Conservation (phyloP, 345 rosid species). For the thale cress (Arabidopsis thaliana) region TAIR10.1 NC_003076.8:42001-42500, state of each 20-base stretch:
- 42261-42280: slow-evolving; percentile 62
- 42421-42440: slow-evolving; percentile 70
- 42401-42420: slow-evolving; percentile 70
- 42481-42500: slow-evolving; percentile 66
- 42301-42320: slow-evolving; percentile 72
- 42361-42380: slow-evolving; percentile 71
- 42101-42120: slow-evolving; percentile 44
- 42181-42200: slow-evolving; percentile 72
- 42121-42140: slow-evolving; percentile 84
- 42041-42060: not conserved
- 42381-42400: slow-evolving; percentile 67
- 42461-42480: slow-evolving; percentile 61
- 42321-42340: slow-evolving; percentile 70
- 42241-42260: slow-evolving; percentile 74
- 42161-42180: slow-evolving; percentile 79
- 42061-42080: not conserved
- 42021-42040: not conserved
- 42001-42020: not conserved
- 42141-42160: slow-evolving; percentile 81
- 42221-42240: slow-evolving; percentile 68
- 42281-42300: slow-evolving; percentile 75
- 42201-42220: slow-evolving; percentile 79
- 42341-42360: slow-evolving; percentile 48
- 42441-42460: slow-evolving; percentile 64
- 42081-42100: not conserved